Evolutionary conservation across 495 filamentous ascomycete species (phyloP).

Genomic region (Immersiella caudata): DNA sequence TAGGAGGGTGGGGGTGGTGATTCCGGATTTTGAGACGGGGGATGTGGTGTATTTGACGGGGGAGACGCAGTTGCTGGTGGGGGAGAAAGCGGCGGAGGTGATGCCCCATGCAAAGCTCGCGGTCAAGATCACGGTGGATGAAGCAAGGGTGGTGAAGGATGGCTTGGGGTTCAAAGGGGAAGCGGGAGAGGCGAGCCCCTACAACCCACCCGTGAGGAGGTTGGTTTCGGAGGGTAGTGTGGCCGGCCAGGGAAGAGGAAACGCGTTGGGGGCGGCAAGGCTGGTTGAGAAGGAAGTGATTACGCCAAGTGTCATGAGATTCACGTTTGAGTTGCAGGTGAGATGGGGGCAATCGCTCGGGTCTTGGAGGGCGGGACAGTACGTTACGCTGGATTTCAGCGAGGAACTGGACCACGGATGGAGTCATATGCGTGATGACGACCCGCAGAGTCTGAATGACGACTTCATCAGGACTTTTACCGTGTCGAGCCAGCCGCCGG

Average conservation of each 20-base stretch:
- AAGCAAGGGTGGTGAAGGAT: slow-evolving; percentile 62
- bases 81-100: slow-evolving; percentile 58
- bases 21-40: slow-evolving; percentile 72
- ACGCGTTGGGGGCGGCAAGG: slow-evolving; percentile 44
- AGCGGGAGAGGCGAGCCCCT: slow-evolving; percentile 63
- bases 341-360: slow-evolving; percentile 1
- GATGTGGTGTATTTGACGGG: slow-evolving; percentile 73
- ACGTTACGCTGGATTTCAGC: slow-evolving; percentile 72
- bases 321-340: slow-evolving; percentile 60
- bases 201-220: slow-evolving; percentile 55
- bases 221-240: slow-evolving; percentile 33
- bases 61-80: slow-evolving; percentile 62
- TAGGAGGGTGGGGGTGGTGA: slow-evolving; percentile 62
- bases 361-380: slow-evolving; percentile 68
- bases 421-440: slow-evolving; percentile 77
- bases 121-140: slow-evolving; percentile 63
- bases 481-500: slow-evolving; percentile 59
- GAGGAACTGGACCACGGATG: slow-evolving; percentile 70
- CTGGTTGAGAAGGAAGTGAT: slow-evolving; percentile 58
- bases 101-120: slow-evolving; percentile 72
- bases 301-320: slow-evolving; percentile 65
- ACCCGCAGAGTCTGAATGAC: slow-evolving; percentile 77
- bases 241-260: neutral
- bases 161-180: slow-evolving; percentile 68
- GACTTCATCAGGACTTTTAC: slow-evolving; percentile 84